A percentile compares a stretch with the other conserved stretches of the same genome.
Evolutionary conservation across 2,329 filamentous ascomycete species (phyloP).

Genomic region (Colletotrichum noveboracense): DNA sequence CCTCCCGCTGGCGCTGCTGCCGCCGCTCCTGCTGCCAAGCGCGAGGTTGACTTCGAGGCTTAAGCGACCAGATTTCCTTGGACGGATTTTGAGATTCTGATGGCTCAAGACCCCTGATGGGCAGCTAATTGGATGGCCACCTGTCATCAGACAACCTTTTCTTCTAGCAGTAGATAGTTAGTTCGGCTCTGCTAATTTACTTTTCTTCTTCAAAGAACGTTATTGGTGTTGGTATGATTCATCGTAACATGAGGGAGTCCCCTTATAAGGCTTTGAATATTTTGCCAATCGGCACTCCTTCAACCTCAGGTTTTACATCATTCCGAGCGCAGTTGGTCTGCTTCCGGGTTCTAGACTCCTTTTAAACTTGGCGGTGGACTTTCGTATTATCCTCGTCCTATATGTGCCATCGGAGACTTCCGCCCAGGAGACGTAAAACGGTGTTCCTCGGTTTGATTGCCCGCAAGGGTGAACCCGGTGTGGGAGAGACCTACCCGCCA

Average conservation of each 20-base stretch:
- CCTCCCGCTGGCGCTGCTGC: constrained; percentile 20
- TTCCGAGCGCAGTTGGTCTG: neutral
- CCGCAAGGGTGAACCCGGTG: neutral
- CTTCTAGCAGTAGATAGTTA: neutral
- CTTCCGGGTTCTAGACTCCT: neutral
- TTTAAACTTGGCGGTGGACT: neutral
- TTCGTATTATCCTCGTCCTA: neutral
- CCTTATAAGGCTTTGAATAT: no score
- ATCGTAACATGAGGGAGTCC: neutral
- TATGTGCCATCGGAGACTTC: neutral
- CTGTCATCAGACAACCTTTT: neutral
- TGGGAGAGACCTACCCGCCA: neutral
- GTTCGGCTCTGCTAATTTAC: neutral
- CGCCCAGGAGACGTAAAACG: neutral
- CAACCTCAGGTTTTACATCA: neutral
- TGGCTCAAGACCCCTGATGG: constrained; percentile 2
- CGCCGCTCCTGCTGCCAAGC: constrained; percentile 10
- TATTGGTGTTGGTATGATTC: neutral
- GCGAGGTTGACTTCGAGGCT: neutral
- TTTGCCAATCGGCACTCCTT: no score
- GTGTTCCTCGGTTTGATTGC: neutral
- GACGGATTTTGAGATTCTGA: neutral
- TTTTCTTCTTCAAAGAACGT: neutral
- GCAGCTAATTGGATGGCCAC: neutral
- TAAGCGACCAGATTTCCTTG: neutral